Evolutionary conservation across 148 eudicot species (phyloP), one percentile per base, ranked within the genome.

Genomic region (Amaranthus hypochondriacus): DNA sequence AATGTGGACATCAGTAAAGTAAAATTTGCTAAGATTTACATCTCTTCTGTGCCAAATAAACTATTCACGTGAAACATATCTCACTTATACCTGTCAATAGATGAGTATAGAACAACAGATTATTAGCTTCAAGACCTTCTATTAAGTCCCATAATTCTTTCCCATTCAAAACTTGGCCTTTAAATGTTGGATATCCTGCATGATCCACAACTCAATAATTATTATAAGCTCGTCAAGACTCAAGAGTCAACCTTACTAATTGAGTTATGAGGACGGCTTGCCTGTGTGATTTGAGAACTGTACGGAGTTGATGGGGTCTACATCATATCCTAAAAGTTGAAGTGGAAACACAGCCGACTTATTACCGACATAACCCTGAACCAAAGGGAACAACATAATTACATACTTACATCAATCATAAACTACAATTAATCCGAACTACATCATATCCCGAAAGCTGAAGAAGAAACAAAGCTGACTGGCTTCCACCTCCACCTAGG

Each of bases 251-350:
- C 60, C 4, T 53, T 72, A 46, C 15, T 46, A 18, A 60, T 68
- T 11, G 59, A 59, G 6, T 28, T 28, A 28, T 28, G 39, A 28
- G 73, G 82, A 75, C 80, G 86, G 78, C 95, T 94, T 88, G 88
- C 98, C 98, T 88, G 98, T 94, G 75, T 94, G 98, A 81, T 94
- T 94, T 21, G 98, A 94, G 82, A 94, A 94, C 76, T 94, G 98
- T 66, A 94, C 98, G 39, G 98, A 94, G 82, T 91, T 94, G 78
- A 94, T 88, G 10, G 93, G 98, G 69, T 94, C 98, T 9, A 94
- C 96, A 76, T 94, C 98, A 87, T 82, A 94, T 61, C 98, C 98
- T 66, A 94, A 85, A 77, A 94, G 76, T 84, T 94, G 98, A 53
- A 94, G 93, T 59, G 98, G 97, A 77, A 94, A 94, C 69, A 94